Conservation (phyloP, 192 early-diverging fungal species). For the Coemansia sp. region DNA sequence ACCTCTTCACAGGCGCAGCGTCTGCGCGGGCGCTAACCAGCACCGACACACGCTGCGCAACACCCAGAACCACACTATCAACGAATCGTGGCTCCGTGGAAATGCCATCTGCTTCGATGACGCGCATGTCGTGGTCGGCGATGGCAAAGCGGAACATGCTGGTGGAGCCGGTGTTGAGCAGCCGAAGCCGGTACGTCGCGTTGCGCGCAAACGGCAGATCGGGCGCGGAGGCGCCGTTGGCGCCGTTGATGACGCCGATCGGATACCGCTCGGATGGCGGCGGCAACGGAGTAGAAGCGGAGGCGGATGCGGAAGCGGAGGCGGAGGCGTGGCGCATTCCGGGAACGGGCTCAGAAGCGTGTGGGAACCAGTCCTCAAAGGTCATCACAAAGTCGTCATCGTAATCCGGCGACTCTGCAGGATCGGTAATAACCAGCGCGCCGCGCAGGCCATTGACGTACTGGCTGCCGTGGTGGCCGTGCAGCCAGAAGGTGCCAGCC, state of each 20-base stretch:
- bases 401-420: constrained; percentile 60
- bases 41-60: constrained; percentile 79
- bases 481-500: constrained; percentile 83
- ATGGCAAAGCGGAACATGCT: constrained; percentile 71
- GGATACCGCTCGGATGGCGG: constrained; percentile 21
- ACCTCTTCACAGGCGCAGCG: constrained; percentile 54
- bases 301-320: too few relatives aligned
- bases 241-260: constrained; percentile 59
- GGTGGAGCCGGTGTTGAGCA: constrained; percentile 73
- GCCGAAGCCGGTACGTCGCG: constrained; percentile 77
- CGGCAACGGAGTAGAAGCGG: background rate
- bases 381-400: constrained; percentile 68
- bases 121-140: constrained; percentile 72
- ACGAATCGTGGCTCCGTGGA: constrained; percentile 58
- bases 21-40: constrained; percentile 69
- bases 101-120: constrained; percentile 81
- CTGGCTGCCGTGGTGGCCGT: constrained; percentile 67
- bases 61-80: constrained; percentile 59
- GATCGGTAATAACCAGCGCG: constrained; percentile 67
- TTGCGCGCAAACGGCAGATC: constrained; percentile 64
- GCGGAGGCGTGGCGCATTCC: too few relatives aligned
- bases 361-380: constrained; percentile 72
- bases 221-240: constrained; percentile 55
- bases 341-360: constrained; percentile 5
- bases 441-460: constrained; percentile 78